Evolutionary conservation across 306 rosid species (phyloP).

Genomic region (Vigna angularis): DNA sequence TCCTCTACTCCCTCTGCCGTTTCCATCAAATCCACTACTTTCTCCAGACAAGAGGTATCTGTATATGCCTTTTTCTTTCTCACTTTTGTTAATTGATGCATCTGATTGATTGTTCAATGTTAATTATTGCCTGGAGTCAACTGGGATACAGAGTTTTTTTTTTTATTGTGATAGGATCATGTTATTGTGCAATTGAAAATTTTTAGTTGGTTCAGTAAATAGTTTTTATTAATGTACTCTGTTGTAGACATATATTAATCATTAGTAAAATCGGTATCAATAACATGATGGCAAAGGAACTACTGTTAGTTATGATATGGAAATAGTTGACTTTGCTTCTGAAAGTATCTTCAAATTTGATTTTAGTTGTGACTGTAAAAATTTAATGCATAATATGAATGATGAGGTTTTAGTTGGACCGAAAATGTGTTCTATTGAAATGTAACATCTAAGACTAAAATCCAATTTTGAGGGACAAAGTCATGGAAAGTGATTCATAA

Average conservation of each 20-base stretch:
- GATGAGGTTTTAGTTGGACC: no score
- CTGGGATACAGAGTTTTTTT: not conserved
- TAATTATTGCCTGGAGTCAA: not conserved
- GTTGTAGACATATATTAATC: no score
- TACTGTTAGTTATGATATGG: not conserved
- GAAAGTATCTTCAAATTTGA: no score
- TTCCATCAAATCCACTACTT: constrained; percentile 48
- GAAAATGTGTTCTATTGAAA: no score
- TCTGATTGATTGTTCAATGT: not conserved
- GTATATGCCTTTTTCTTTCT: not conserved
- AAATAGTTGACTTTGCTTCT: not conserved
- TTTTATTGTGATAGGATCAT: no score
- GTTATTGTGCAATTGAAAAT: not conserved
- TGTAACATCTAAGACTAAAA: no score
- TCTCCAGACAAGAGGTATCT: constrained; percentile 71
- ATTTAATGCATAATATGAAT: no score
- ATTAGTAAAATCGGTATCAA: no score
- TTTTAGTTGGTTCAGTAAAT: not conserved
- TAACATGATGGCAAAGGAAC: no score
- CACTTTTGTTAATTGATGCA: not conserved
- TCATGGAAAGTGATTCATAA: not conserved
- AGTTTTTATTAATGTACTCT: not conserved
- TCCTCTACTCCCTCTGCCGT: constrained; percentile 59
- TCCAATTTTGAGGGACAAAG: no score
- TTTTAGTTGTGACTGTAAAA: no score